phyloP scores from a whole-genome alignment of 805 yeast species.

The Isabelozyma heimii region DNA sequence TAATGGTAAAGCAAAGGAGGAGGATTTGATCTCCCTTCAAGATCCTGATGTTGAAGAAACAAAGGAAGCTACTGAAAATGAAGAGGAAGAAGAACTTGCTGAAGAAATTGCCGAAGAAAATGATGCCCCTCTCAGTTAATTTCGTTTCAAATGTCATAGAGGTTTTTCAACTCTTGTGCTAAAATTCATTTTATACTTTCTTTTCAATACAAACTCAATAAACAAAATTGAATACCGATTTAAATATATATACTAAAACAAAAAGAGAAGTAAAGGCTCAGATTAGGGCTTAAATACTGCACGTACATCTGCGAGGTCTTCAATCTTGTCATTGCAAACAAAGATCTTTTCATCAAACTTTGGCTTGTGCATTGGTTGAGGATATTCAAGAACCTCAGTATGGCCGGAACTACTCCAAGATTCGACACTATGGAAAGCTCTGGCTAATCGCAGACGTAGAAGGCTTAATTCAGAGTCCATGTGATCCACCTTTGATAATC shows the following conservation, averaged over 20 bases:
- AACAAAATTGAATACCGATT: too few relatives aligned
- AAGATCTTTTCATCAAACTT: constrained; percentile 19
- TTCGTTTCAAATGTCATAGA: not conserved
- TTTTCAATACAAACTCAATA: not conserved
- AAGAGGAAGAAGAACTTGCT: constrained; percentile 35
- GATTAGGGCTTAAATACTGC: not conserved
- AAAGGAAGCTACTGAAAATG: constrained; percentile 11
- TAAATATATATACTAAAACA: too few relatives aligned
- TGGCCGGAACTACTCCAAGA: constrained; percentile 11
- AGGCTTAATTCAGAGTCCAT: constrained; percentile 28
- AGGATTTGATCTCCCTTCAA: constrained; percentile 16
- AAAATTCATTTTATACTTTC: not conserved
- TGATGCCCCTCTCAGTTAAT: not conserved
- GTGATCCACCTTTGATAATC: constrained; percentile 22
- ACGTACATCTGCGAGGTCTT: constrained; percentile 5
- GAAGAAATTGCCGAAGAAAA: constrained; percentile 1
- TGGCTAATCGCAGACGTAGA: constrained; percentile 17
- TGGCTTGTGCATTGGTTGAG: not conserved
- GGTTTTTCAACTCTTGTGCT: not conserved
- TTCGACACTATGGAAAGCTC: constrained; percentile 25
- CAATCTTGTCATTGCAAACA: constrained; percentile 24
- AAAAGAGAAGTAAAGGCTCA: not conserved
- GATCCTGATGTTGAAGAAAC: constrained; percentile 1
- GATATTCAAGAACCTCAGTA: not conserved
- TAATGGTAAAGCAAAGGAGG: constrained; percentile 4